Conservation (phyloP, 2,329 filamentous ascomycete genomes). For the Diaporthe sp. region DNA sequence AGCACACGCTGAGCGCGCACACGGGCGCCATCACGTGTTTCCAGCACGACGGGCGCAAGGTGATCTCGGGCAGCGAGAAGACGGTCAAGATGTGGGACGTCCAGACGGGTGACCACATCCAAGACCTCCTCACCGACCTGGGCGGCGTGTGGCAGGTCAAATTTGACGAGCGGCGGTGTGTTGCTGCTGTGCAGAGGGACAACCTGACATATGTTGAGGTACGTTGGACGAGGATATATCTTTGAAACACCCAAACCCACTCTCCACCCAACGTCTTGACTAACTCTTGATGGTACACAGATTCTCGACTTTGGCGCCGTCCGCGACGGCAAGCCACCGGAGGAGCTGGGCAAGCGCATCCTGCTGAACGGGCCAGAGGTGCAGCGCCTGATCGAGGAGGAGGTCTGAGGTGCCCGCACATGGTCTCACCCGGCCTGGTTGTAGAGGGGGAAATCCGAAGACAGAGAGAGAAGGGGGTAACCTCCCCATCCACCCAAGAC, state of each 20-base stretch:
- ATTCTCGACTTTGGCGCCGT: constrained; percentile 97
- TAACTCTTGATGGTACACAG: constrained; percentile 63
- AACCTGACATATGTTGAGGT: constrained; percentile 97
- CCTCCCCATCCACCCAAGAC: neutral
- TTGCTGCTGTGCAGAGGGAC: constrained; percentile 95
- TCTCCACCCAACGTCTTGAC: neutral
- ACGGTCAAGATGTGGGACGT: constrained; percentile 99
- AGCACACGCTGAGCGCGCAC: constrained; percentile 90
- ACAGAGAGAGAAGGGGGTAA: neutral
- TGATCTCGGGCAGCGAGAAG: constrained; percentile 95
- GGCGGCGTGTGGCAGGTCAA: constrained; percentile 99
- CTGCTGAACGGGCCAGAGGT: constrained; percentile 72
- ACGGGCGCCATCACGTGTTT: constrained; percentile 99
- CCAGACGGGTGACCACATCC: constrained; percentile 89
- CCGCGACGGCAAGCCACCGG: constrained; percentile 84
- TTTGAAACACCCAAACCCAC: no score
- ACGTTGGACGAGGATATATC: constrained; percentile 51
- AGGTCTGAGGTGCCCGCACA: constrained; percentile 46
- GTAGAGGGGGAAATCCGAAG: neutral
- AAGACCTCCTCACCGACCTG: constrained; percentile 92
- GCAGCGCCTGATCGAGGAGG: constrained; percentile 64
- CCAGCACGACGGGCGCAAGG: constrained; percentile 96
- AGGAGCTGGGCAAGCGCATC: constrained; percentile 84
- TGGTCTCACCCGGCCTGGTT: neutral
- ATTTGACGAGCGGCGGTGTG: constrained; percentile 94